phyloP scores from a whole-genome alignment of 441 rosid genomes.

The Euphorbia celastroides region DNA sequence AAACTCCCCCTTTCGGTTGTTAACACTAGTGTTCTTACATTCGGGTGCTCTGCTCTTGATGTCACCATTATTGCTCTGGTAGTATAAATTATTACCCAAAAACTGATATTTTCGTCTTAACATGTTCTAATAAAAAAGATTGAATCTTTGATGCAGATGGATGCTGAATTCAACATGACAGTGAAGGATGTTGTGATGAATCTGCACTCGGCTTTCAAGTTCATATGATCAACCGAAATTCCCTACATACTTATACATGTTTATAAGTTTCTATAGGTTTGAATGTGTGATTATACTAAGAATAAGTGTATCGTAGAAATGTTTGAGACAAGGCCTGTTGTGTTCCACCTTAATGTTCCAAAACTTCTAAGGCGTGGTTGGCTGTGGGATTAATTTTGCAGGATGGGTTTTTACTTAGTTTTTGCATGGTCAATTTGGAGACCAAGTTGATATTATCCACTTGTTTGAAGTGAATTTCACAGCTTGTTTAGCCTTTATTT shows the following conservation, averaged over 20 bases:
- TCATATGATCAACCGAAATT: background rate
- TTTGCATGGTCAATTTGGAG: conserved; percentile 34
- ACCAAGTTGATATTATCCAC: conserved; percentile 32
- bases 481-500: conserved; percentile 21
- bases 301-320: conserved; percentile 14
- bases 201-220: conserved; percentile 44
- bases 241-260: background rate
- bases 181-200: conserved; percentile 56
- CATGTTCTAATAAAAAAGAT: background rate
- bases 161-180: conserved; percentile 41
- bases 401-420: conserved; percentile 25
- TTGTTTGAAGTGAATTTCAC: conserved; percentile 33
- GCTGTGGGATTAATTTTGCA: conserved; percentile 37
- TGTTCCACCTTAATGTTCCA: conserved; percentile 26
- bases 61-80: conserved; percentile 65
- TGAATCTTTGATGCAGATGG: conserved; percentile 52
- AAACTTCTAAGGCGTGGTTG: conserved; percentile 22
- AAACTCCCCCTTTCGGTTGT: conserved; percentile 39
- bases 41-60: conserved; percentile 55
- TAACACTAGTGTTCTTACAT: conserved; percentile 54
- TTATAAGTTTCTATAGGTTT: background rate
- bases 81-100: background rate
- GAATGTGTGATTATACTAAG: background rate
- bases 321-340: conserved; percentile 15
- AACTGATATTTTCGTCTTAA: background rate